These are phyloP conservation scores for Aureobasidium subglaciale DNA, from an alignment of 2,329 filamentous ascomycete genomes.

Conservation along the genomic window DNA sequence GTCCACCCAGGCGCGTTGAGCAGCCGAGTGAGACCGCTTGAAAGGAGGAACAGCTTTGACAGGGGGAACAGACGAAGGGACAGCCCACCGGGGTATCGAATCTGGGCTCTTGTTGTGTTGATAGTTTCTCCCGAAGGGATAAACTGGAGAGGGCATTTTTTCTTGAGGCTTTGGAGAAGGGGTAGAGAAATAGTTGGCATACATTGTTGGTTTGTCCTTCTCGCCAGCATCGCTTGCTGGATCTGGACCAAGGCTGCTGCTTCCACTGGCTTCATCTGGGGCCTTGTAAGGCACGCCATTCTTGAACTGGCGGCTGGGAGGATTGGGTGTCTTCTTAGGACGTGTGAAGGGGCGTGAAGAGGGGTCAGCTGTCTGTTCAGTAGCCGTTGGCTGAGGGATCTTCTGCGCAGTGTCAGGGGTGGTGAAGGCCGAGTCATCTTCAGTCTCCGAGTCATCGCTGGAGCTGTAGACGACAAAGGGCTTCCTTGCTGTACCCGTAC, in stretches of 20 bases:
- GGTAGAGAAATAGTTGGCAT: slow-evolving; percentile 15
- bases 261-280: neutral
- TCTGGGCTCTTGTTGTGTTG: slow-evolving; percentile 15
- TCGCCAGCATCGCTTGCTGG: slow-evolving; percentile 2
- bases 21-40: slow-evolving; percentile 8
- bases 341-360: slow-evolving; percentile 17
- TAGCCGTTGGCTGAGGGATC: neutral
- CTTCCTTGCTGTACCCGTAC: slow-evolving; percentile 14
- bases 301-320: slow-evolving; percentile 25
- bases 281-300: slow-evolving; percentile 6
- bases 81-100: slow-evolving; percentile 24
- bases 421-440: slow-evolving; percentile 14
- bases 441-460: slow-evolving; percentile 21
- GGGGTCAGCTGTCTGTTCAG: slow-evolving; percentile 17
- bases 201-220: slow-evolving; percentile 14
- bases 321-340: slow-evolving; percentile 27
- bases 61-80: slow-evolving; percentile 18
- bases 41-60: slow-evolving; percentile 7
- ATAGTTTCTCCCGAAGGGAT: slow-evolving; percentile 10
- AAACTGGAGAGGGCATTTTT: neutral
- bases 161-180: neutral
- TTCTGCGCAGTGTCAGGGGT: slow-evolving; percentile 14
- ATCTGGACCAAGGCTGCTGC: neutral
- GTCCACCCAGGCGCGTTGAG: slow-evolving; percentile 10
- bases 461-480: slow-evolving; percentile 22